Evolutionary conservation across 1,284 basidiomycete species (phyloP).

Genomic region (Boletus coffeatus): DNA sequence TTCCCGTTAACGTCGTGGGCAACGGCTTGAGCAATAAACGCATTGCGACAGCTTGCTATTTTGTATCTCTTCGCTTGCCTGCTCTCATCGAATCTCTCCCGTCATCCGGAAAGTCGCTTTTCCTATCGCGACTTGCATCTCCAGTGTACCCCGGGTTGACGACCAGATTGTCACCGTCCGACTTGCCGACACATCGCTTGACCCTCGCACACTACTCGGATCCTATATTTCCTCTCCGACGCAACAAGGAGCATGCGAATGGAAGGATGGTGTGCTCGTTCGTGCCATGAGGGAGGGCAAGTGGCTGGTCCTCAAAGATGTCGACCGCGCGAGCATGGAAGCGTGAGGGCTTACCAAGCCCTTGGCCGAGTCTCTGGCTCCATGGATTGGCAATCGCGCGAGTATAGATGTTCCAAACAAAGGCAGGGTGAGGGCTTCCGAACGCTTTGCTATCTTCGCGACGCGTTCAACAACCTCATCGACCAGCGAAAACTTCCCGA

Average conservation of each 20-base stretch:
- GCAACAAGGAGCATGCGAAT: constrained; percentile 89
- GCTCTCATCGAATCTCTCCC: constrained; percentile 76
- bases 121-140: constrained; percentile 74
- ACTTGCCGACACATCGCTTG: constrained; percentile 91
- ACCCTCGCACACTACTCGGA: constrained; percentile 91
- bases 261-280: constrained; percentile 93
- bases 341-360: constrained; percentile 82
- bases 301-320: constrained; percentile 93
- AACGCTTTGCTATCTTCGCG: constrained; percentile 77
- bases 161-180: constrained; percentile 80
- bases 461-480: constrained; percentile 60
- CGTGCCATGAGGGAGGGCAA: constrained; percentile 87
- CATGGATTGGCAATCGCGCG: constrained; percentile 74
- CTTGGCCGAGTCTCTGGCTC: constrained; percentile 74
- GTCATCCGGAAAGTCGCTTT: constrained; percentile 86
- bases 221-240: constrained; percentile 89
- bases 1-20: constrained; percentile 47
- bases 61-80: constrained; percentile 68
- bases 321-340: constrained; percentile 86
- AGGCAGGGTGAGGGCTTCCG: constrained; percentile 63
- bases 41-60: constrained; percentile 63
- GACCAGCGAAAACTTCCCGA: constrained; percentile 40
- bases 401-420: constrained; percentile 66
- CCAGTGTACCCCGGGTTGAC: constrained; percentile 49
- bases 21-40: constrained; percentile 56